Evolutionary conservation across 768 basidiomycete species (phyloP), one percentile per base, ranked within the genome.

Genomic region (Obba rivulosa): DNA sequence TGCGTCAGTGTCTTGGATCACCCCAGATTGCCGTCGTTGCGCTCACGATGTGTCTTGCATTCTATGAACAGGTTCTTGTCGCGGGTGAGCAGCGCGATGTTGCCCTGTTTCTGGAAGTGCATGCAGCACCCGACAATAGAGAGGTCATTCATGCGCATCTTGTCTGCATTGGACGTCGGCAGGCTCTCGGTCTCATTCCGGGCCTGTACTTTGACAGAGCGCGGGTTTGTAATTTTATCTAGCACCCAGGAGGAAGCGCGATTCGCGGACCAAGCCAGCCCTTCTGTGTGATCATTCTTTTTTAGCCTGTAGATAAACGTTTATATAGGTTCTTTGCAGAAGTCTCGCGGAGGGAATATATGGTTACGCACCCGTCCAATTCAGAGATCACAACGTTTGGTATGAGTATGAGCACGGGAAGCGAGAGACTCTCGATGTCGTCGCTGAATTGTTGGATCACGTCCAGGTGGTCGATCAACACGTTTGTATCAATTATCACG

Each of bases 401-500:
- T 43, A 91, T 75, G 52, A 91, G 68, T 22, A 90, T 66, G 43
- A 78, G 51, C 37, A 85, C 67, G n/a, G 79, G 75, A n/a, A 79
- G 58, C 7, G 50, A 51, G 18, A 66, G 61, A 21, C 62, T 67
- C 57, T 83, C 81, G 31, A 81, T 69, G 60, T 86, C 83, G 10
- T 73, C 69, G 37, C 83, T 78, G 58, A 91, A 86, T 40, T 75
- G 73, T 51, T 78, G 72, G 51, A 91, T 64, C 34, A 78, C 72
- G 46, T 81, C 79, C 50, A 89, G 76, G 51, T 81, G 72, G 59
- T 81, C 79, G 56, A 88, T 65, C 22, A 92, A 69, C 52, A 91
- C 77, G 56, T 92, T 92, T 23, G 89, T 92, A 59, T 92, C 89
- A 25, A 89, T 61, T 14, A 92, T 77, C 43, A 91, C 57, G 55